phyloP scores from a whole-genome alignment of 2,329 filamentous ascomycete species.

The Exophiala oligosperma region DNA sequence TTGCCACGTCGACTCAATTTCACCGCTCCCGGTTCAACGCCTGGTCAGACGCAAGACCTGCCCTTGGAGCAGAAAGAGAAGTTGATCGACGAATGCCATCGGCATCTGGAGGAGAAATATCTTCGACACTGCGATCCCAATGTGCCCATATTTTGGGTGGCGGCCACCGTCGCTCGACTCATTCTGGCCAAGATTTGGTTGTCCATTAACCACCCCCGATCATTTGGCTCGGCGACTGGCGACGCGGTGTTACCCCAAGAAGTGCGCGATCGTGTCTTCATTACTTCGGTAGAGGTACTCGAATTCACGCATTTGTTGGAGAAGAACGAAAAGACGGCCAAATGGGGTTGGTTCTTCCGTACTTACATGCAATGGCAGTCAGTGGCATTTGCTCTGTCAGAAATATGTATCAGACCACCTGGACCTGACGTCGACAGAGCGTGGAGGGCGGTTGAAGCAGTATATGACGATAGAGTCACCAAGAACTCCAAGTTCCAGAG shows the following conservation, averaged over 20 bases:
- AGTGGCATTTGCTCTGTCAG: conserved; percentile 61
- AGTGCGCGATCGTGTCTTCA: conserved; percentile 67
- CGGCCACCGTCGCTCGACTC: conserved; percentile 66
- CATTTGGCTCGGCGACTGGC: conserved; percentile 51
- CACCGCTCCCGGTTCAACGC: conserved; percentile 34
- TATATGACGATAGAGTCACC: conserved; percentile 41
- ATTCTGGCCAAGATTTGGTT: conserved; percentile 78
- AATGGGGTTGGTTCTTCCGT: conserved; percentile 66
- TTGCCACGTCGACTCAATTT: conserved; percentile 42
- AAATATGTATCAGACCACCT: conserved; percentile 58
- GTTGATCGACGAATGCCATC: conserved; percentile 54
- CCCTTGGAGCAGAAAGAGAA: conserved; percentile 39
- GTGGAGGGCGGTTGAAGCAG: conserved; percentile 56
- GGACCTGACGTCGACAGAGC: conserved; percentile 61
- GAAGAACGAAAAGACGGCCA: conserved; percentile 60
- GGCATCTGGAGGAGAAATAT: conserved; percentile 57
- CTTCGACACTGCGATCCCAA: conserved; percentile 53
- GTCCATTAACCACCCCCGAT: conserved; percentile 70
- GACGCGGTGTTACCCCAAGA: conserved; percentile 60
- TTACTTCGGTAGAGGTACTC: conserved; percentile 71
- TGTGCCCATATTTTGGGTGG: conserved; percentile 65
- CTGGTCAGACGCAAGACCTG: conserved; percentile 19
- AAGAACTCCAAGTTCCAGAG: conserved; percentile 43
- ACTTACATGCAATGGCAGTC: conserved; percentile 68
- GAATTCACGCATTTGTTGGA: conserved; percentile 69